Evolutionary conservation across 257 asterid genomes (phyloP), one percentile per base, ranked within the genome.

Genomic region (Linderniella brevidens): DNA sequence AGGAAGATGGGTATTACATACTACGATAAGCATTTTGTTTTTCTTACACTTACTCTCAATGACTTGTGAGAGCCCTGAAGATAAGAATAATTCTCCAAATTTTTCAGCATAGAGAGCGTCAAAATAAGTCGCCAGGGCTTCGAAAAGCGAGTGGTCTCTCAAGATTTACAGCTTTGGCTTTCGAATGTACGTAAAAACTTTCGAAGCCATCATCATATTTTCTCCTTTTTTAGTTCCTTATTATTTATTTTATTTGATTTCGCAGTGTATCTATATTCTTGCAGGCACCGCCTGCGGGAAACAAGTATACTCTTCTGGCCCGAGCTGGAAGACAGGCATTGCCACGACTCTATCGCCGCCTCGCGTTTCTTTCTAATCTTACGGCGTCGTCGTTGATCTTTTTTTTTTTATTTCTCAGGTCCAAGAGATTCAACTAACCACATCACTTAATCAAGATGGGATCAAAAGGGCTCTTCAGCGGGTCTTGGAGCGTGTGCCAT

Each of bases 261-360:
- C 48, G n/a, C n/a, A n/a, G n/a, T 15, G 13, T 17, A 8, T 15
- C 48, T 36, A 16, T 11, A 8, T 42, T 63, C 47, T 37, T 17
- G 36, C 74, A 88, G 95, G 90, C 82, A 54, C 95, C 90, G 16
- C 92, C 93, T 9, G 35, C 17, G 5, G 86, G 90, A 29, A 74
- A 84, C 52, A 75, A 78, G 50, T 83, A 76, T 68, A 80, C 76
- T 20, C 90, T 88, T 51, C 95, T 84, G 39, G 97, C 97, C 68
- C 90, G 95, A 53, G 97, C 97, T 32, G 97, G 97, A 36, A 77
- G 97, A 68, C 97, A 83, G 86, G 97, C 60, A 76, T n/a, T 29
- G 59, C 15, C 50, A 15, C 32, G 13, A 15, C 32, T 41, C 37
- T 43, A 3, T 6, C 42, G 13, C 54, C 25, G 12, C 48, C 11